Evolutionary conservation across 192 early-diverging fungal genomes (phyloP).

Genomic region (Mortierella hygrophila): DNA sequence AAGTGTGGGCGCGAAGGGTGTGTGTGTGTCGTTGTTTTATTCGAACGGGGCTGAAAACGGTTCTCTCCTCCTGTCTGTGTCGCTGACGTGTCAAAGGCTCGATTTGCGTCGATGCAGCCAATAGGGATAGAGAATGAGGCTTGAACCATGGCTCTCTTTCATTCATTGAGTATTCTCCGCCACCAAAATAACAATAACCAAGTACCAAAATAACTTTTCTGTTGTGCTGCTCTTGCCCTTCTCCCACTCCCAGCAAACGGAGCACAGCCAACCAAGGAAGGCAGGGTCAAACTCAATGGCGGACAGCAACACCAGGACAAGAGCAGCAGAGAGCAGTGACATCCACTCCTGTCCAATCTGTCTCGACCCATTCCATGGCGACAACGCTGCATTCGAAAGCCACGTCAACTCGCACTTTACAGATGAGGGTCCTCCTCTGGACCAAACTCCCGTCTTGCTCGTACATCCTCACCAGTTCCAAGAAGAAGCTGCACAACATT

Average conservation of each 20-base stretch:
- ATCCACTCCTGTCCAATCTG: conserved; percentile 38
- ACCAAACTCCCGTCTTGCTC: not conserved
- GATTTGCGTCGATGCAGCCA: not conserved
- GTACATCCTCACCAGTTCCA: not conserved
- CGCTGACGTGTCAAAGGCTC: conserved; percentile 35
- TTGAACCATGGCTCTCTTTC: not conserved
- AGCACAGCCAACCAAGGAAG: not conserved
- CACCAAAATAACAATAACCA: not conserved
- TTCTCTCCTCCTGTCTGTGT: not conserved
- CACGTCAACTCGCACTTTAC: conserved; percentile 47
- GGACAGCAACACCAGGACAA: not conserved
- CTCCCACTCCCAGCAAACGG: not conserved
- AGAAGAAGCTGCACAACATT: not conserved
- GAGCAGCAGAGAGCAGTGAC: not conserved
- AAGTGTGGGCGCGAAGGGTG: not conserved
- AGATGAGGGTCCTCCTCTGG: not conserved
- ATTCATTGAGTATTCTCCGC: not conserved
- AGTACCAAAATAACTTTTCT: conserved; percentile 20
- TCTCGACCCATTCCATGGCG: conserved; percentile 24
- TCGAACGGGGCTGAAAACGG: too few relatives aligned
- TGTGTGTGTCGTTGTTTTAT: too few relatives aligned
- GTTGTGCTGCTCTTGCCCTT: too few relatives aligned
- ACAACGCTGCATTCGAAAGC: conserved; percentile 29
- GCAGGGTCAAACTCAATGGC: not conserved
- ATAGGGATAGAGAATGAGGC: not conserved